phyloP scores from a whole-genome alignment of 768 basidiomycete genomes.

The Suillus hirtellus region DNA sequence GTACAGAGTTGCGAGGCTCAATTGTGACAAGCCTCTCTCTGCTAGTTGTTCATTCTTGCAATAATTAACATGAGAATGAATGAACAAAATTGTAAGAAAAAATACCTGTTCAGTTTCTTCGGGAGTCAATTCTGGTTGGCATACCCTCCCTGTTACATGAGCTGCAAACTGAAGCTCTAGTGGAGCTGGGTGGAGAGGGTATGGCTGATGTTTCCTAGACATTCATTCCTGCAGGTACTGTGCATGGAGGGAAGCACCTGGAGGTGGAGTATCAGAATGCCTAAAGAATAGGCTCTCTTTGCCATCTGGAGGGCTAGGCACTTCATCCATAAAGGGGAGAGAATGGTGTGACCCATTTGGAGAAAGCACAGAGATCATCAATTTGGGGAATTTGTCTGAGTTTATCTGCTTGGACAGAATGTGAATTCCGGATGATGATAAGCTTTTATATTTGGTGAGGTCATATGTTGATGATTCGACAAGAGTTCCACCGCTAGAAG shows the following conservation, averaged over 20 bases:
- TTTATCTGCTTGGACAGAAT: no score
- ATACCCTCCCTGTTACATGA: neutral
- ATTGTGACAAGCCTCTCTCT: neutral
- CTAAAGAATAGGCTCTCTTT: neutral
- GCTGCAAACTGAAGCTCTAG: neutral
- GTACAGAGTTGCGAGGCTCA: neutral
- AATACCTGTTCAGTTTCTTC: neutral
- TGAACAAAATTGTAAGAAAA: neutral
- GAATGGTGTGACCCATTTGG: no score
- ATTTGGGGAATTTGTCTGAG: no score
- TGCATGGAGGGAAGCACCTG: neutral
- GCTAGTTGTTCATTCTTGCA: neutral
- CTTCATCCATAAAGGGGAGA: no score
- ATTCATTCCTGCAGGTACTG: neutral
- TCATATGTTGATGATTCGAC: no score
- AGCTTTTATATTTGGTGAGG: no score
- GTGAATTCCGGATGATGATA: no score
- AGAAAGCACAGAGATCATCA: no score
- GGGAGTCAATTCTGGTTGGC: neutral
- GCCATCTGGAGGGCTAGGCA: neutral
- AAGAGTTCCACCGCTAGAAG: no score
- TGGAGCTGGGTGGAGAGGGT: neutral
- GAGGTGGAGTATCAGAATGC: neutral
- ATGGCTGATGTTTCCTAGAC: neutral
- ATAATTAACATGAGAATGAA: neutral